These are phyloP conservation scores for Coemansia sp. DNA, from an alignment of 192 early-diverging fungal species.

Conservation along the genomic window DNA sequence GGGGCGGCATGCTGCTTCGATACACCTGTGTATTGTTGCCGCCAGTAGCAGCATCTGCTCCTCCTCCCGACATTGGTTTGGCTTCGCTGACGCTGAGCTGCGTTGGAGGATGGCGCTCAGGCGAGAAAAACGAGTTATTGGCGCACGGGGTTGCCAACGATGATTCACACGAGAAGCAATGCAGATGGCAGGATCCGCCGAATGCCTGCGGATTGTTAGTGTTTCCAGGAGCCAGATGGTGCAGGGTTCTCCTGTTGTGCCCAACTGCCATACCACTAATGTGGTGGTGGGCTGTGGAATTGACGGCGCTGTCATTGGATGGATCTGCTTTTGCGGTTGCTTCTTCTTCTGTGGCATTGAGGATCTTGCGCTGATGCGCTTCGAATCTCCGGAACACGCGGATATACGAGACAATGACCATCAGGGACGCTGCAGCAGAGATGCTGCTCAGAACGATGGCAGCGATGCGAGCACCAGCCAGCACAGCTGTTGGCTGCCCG, in stretches of 20 bases:
- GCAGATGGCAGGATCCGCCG: background rate
- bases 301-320: background rate
- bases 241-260: background rate
- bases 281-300: background rate
- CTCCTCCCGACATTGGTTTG: background rate
- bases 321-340: background rate
- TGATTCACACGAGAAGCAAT: constrained; percentile 51
- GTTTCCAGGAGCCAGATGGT: background rate
- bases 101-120: background rate
- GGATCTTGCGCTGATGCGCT: constrained; percentile 44
- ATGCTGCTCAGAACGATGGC: constrained; percentile 41
- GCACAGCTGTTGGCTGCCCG: background rate
- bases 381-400: constrained; percentile 31
- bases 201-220: background rate
- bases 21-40: background rate
- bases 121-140: constrained; percentile 30
- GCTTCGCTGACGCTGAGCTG: constrained; percentile 9
- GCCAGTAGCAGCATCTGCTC: background rate
- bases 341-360: constrained; percentile 19
- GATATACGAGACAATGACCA: constrained; percentile 43
- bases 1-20: constrained; percentile 33
- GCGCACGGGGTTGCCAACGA: constrained; percentile 32
- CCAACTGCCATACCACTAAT: background rate
- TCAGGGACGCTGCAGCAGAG: constrained; percentile 32
- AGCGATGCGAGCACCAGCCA: constrained; percentile 31